A percentile compares a stretch with the other conserved stretches of the same genome.
Conservation (phyloP, 352 stramenopile species). For the Phytophthora sojae region DNA sequence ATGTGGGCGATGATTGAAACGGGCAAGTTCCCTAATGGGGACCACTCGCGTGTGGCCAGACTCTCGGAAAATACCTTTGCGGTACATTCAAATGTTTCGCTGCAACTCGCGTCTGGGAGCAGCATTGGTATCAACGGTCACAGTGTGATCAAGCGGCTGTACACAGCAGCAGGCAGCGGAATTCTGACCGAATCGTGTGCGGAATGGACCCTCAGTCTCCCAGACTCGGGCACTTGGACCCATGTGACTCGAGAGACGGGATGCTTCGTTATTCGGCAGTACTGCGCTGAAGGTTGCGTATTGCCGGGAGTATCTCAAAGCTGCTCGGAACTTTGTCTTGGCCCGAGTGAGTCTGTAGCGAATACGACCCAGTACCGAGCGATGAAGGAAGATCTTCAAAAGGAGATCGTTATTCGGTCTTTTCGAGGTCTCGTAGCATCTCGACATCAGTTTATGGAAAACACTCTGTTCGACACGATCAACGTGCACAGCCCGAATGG, state of each 20-base stretch:
- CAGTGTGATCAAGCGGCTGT: not conserved
- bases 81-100: too few relatives aligned
- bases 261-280: not conserved
- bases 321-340: not conserved
- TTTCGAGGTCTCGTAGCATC: too few relatives aligned
- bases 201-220: not conserved
- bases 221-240: not conserved
- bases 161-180: not conserved
- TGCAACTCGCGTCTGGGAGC: not conserved
- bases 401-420: too few relatives aligned
- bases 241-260: not conserved
- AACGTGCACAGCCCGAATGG: too few relatives aligned
- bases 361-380: too few relatives aligned
- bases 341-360: not conserved
- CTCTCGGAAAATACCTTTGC: too few relatives aligned
- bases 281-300: not conserved
- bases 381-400: too few relatives aligned
- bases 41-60: too few relatives aligned
- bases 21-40: too few relatives aligned
- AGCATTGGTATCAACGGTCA: not conserved
- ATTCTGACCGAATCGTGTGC: not conserved
- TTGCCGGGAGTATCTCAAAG: not conserved
- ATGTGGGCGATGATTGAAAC: too few relatives aligned
- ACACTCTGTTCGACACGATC: too few relatives aligned
- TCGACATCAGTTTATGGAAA: too few relatives aligned